Base-by-base conservation (phyloP, 306 rosid species). In the Begonia peltatifolia region DNA sequence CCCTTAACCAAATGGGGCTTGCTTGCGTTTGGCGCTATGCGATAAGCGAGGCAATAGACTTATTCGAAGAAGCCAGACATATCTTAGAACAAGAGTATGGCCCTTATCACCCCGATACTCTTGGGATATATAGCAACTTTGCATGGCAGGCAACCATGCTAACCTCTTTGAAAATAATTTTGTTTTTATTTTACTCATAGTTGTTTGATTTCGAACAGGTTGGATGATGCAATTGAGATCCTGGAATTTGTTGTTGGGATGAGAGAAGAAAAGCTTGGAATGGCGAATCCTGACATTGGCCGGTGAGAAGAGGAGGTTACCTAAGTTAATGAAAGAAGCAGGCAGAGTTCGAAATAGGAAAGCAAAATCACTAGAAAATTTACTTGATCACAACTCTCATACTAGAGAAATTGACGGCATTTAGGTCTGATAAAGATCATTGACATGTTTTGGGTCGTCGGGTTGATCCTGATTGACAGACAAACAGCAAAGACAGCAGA, bases 241-340 rank as follows among this genome's bases (percentile, higher is more conserved):
- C 67, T 92, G 76, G 99, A 92, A 53, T 59, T 67, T 62, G 82
- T 92, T 12, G 84, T 83, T 5, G 78, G 51, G 46, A 75, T 64
- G 75, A 81, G 99, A 53, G 96, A 86, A 59, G 94, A 86, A 71
- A 92, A 83, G 46, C 94, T 92, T 7, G 99, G 99, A 54, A 92
- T 96, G 14, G 96, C 93, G 49, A 79, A 83, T 74, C 76, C 95
- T 6, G 99, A 86, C 41, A 94, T 92, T 92, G 38, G 81, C 60
- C 47, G 94, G 86, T 56, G 99, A 92, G 79, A 92, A 81, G 65
- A 83, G 78, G 70, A 92, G 99, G 73, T 65, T 92, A 79, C 66
- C 80, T 0, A 81, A 79, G 70, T 61, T 86, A 70, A 62, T 92
- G 71, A 92, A 83, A 84, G 96, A 92, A 73, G 75, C 93, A n/a